phyloP scores from a whole-genome alignment of 2,329 filamentous ascomycete genomes.

The Fusarium pseudograminearum region DNA sequence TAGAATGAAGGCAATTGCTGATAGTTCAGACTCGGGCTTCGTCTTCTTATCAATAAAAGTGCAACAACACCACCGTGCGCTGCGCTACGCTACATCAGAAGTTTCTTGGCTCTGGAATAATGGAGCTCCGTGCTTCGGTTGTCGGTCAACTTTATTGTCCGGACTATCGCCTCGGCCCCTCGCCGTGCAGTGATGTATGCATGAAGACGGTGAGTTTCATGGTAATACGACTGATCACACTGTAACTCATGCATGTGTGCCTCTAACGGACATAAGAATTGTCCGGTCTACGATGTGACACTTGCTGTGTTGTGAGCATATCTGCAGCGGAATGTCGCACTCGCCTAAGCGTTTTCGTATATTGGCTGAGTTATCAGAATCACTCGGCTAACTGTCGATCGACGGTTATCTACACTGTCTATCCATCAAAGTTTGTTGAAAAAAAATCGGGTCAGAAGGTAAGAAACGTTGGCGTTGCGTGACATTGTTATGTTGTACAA shows the following conservation, averaged over 20 bases:
- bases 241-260: not conserved
- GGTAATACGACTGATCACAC: not conserved
- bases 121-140: slow-evolving; percentile 3
- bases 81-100: too few species aligned
- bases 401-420: not conserved
- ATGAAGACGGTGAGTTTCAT: not conserved
- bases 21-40: not conserved
- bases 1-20: not conserved
- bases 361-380: not conserved
- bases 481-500: not conserved
- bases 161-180: slow-evolving; percentile 31
- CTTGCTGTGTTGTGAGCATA: not conserved
- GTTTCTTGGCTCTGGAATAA: not conserved
- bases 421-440: not conserved
- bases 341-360: not conserved
- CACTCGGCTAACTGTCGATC: not conserved
- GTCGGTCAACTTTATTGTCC: slow-evolving; percentile 20
- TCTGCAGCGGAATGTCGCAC: not conserved
- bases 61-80: too few species aligned
- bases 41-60: not conserved
- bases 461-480: not conserved
- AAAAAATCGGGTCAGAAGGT: not conserved
- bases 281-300: slow-evolving; percentile 3
- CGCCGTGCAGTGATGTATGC: not conserved
- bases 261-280: slow-evolving; percentile 4